Evolutionary conservation across 2,329 filamentous ascomycete species (phyloP).

Genomic region (Exophiala viscosa): DNA sequence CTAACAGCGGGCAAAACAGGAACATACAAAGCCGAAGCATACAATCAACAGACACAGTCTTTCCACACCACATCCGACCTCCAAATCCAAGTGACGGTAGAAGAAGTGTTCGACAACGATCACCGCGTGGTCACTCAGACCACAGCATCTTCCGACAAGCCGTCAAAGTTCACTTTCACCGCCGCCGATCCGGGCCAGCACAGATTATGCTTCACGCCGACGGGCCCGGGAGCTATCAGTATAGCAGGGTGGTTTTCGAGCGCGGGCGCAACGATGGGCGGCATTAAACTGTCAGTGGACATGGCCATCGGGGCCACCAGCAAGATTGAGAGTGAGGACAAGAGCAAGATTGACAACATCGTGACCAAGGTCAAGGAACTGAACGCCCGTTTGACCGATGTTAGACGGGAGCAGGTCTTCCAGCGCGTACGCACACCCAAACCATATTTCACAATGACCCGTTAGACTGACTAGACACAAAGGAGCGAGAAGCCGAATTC

Average conservation of each 20-base stretch:
- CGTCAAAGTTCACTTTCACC: conserved; percentile 91
- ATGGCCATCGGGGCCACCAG: conserved; percentile 92
- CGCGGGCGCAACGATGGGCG: conserved; percentile 65
- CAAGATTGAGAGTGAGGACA: conserved; percentile 89
- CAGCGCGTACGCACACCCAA: conserved; percentile 63
- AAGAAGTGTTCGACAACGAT: conserved; percentile 95
- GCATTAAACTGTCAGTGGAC: conserved; percentile 81
- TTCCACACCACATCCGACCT: conserved; percentile 73
- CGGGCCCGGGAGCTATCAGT: conserved; percentile 64
- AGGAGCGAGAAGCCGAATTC: conserved; percentile 98
- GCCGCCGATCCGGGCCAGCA: conserved; percentile 94
- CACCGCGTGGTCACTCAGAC: conserved; percentile 71
- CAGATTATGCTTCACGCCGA: conserved; percentile 88
- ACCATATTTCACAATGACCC: background rate
- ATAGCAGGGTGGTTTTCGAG: conserved; percentile 68
- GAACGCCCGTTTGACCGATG: conserved; percentile 80
- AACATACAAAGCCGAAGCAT: conserved; percentile 83
- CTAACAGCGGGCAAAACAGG: conserved; percentile 45
- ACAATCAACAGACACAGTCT: conserved; percentile 62
- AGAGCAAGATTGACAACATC: conserved; percentile 86
- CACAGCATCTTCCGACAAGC: conserved; percentile 69
- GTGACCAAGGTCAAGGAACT: conserved; percentile 84
- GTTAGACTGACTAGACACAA: conserved; percentile 13
- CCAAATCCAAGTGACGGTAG: conserved; percentile 85
- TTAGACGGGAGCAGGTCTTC: conserved; percentile 91